Percentiles rank a stretch among this genome's conserved stretches.
Conservation (phyloP, 495 filamentous ascomycete genomes). For the Talaromyces wortmannii region DNA sequence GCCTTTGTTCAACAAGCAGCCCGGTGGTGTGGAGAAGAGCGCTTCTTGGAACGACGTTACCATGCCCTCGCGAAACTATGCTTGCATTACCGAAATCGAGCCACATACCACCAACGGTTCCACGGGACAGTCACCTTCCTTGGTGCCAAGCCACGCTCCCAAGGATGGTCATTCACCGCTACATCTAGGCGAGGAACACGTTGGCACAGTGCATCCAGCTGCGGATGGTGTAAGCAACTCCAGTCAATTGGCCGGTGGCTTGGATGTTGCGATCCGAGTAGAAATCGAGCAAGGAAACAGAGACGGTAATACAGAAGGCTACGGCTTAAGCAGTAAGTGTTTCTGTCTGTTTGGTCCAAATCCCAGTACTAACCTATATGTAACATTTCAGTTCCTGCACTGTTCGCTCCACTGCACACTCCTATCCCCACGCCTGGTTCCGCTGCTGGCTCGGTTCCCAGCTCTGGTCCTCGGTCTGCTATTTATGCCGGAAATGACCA, state of each 20-base stretch:
- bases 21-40: conserved; percentile 62
- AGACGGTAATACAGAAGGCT: conserved; percentile 55
- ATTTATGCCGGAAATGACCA: no score
- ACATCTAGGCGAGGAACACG: conserved; percentile 54
- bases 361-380: neutral
- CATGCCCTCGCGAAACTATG: conserved; percentile 88
- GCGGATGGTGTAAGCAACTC: conserved; percentile 45
- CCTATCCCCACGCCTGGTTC: neutral
- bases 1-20: conserved; percentile 77
- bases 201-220: conserved; percentile 59
- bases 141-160: conserved; percentile 1
- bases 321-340: conserved; percentile 55
- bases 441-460: no score
- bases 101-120: conserved; percentile 20
- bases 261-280: conserved; percentile 63
- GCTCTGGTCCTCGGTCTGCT: no score
- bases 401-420: conserved; percentile 7
- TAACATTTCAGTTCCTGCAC: conserved; percentile 26
- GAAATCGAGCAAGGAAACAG: conserved; percentile 63
- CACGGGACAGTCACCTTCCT: conserved; percentile 9
- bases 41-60: conserved; percentile 68
- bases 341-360: neutral
- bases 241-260: conserved; percentile 48
- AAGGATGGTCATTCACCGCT: conserved; percentile 62
- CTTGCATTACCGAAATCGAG: conserved; percentile 64